Conservation (phyloP, 2,329 filamentous ascomycete genomes). For the Lizonia empirigonia region DNA sequence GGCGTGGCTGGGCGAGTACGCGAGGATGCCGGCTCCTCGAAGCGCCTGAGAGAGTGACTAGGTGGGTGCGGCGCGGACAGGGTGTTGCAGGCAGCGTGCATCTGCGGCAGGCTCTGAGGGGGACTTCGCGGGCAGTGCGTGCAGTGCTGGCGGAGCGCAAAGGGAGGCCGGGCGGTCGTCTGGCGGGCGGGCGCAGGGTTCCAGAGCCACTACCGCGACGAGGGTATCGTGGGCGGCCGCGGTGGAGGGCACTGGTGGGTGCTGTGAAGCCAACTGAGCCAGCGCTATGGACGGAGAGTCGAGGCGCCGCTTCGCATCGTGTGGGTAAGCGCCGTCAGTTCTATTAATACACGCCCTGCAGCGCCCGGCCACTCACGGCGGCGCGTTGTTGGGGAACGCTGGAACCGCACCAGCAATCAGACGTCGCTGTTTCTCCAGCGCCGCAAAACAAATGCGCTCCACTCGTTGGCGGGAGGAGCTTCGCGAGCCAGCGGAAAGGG, state of each 20-base stretch:
- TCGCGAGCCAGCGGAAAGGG: not conserved
- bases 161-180: not conserved
- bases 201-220: conserved; percentile 8
- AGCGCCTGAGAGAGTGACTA: conserved; percentile 49
- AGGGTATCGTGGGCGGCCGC: conserved; percentile 9
- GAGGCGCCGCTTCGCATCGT: conserved; percentile 3
- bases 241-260: conserved; percentile 2
- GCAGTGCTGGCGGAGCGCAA: not conserved
- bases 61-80: conserved; percentile 1
- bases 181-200: conserved; percentile 3
- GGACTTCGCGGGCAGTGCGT: not conserved
- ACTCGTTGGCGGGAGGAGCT: not conserved
- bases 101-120: conserved; percentile 1
- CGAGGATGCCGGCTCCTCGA: conserved; percentile 53
- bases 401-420: conserved; percentile 6
- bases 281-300: conserved; percentile 2
- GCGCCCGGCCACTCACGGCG: conserved; percentile 2
- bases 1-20: conserved; percentile 38
- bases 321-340: not conserved
- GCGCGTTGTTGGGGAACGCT: not conserved
- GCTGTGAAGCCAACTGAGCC: not conserved
- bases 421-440: too few relatives aligned
- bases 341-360: conserved; percentile 2
- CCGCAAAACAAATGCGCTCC: not conserved
- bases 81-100: conserved; percentile 1